Conservation (phyloP, 305 asterid genomes). For the Fraxinus ornus region DNA sequence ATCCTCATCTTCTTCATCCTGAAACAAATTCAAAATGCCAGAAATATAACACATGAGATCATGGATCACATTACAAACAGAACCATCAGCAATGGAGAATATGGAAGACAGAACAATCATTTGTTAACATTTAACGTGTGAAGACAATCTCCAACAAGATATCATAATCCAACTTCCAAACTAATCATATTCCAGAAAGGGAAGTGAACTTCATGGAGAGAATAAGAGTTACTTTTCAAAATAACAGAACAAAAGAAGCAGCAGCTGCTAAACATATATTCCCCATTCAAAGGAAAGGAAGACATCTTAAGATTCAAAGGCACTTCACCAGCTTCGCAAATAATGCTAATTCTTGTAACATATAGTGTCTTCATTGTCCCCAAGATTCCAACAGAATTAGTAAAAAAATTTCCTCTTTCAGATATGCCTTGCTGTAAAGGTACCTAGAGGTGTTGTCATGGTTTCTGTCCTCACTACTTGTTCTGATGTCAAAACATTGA, state of each 20-base stretch:
- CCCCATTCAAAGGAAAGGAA: background rate
- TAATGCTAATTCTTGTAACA: background rate
- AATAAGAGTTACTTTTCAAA: background rate
- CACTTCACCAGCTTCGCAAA: background rate
- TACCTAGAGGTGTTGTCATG: background rate
- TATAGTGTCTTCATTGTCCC: background rate
- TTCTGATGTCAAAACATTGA: conserved; percentile 3
- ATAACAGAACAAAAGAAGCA: background rate
- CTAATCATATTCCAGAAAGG: background rate
- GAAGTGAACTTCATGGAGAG: background rate
- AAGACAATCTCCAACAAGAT: conserved; percentile 8
- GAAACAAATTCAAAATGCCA: conserved; percentile 23
- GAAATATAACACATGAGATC: background rate
- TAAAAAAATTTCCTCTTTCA: background rate
- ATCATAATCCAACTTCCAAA: background rate
- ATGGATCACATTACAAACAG: conserved; percentile 15
- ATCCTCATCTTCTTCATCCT: conserved; percentile 95
- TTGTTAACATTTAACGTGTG: background rate
- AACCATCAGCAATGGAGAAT: conserved; percentile 7
- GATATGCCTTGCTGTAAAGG: conserved; percentile 14
- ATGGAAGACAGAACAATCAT: background rate
- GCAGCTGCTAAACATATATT: background rate
- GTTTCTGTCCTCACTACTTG: background rate
- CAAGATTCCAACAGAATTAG: background rate
- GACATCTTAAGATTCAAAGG: background rate